Evolutionary conservation across 78 protist genomes (phyloP), one percentile per base, ranked within the genome.

Genomic region (Dictyostelium brefeldianum): DNA sequence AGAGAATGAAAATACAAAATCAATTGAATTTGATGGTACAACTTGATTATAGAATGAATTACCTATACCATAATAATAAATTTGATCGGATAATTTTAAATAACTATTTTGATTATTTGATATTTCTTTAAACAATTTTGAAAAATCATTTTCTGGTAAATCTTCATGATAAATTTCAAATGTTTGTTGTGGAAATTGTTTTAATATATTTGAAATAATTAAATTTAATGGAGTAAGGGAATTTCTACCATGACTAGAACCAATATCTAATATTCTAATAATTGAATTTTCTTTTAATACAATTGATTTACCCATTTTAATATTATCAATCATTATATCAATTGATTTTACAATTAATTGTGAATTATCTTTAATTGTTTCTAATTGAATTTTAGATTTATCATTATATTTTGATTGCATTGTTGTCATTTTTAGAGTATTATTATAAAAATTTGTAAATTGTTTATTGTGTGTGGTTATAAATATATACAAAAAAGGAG

Each of bases 261-360:
- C 79, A 9, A 71, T 71, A 71, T 71, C 79, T 9, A 71, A 43
- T 10, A 71, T 71, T 71, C 54, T 71, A 71, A 71, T n/a, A n/a
- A 5, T 43, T 18, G 27, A 0, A 70, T 43, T 70, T 11, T 27
- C 4, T 29, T 9, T 43, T 12, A 9, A 70, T 36, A 18, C 4
- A 22, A 64, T 64, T 31, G 14, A 67, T 11, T 15, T 69, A 11
- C 0, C 12, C 36, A 46, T n/a, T 43, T 62, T 71, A 27, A 71
- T 71, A n/a, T 71, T 71, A 20, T 71, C 75, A 31, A 67, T 67
- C 48, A 67, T 31, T 5, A 15, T 67, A 67, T 43, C 27, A 71
- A 46, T 41, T 43, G 54, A 71, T n/a, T 46, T 71, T 4, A 14
- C 12, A 36, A 71, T 48, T 14, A 46, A 41, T n/a, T 46, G 11